Evolutionary conservation across 1,284 basidiomycete species (phyloP).

Genomic region (Cryptococcus maquisensis): DNA sequence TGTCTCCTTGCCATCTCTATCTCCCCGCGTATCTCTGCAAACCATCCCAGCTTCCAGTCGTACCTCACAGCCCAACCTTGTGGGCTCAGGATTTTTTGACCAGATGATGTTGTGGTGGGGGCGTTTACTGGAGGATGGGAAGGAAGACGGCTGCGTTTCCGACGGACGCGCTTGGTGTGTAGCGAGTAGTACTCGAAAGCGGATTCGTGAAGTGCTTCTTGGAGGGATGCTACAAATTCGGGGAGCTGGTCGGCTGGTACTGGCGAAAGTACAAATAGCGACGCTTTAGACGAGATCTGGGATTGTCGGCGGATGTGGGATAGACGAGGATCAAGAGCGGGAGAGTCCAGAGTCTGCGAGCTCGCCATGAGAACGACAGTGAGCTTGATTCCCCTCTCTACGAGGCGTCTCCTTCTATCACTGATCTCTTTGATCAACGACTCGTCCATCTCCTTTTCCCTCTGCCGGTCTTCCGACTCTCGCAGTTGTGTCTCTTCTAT

Average conservation of each 20-base stretch:
- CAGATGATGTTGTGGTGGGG: slow-evolving; percentile 41
- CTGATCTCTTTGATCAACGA: slow-evolving; percentile 74
- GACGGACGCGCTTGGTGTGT: slow-evolving; percentile 82
- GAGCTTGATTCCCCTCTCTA: slow-evolving; percentile 84
- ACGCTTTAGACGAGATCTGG: slow-evolving; percentile 82
- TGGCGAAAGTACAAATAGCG: slow-evolving; percentile 89
- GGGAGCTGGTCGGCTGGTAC: slow-evolving; percentile 73
- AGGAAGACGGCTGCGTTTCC: slow-evolving; percentile 72
- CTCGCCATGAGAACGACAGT: slow-evolving; percentile 92
- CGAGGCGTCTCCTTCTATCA: slow-evolving; percentile 68
- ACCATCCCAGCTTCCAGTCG: slow-evolving; percentile 94
- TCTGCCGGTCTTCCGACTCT: slow-evolving; percentile 48
- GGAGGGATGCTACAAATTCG: slow-evolving; percentile 77
- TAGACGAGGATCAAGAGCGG: slow-evolving; percentile 72
- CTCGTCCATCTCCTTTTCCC: slow-evolving; percentile 67
- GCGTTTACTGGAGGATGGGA: slow-evolving; percentile 55
- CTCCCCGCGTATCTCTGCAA: slow-evolving; percentile 89
- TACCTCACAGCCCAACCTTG: slow-evolving; percentile 96
- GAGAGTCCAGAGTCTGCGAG: slow-evolving; percentile 76
- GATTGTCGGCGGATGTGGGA: slow-evolving; percentile 82
- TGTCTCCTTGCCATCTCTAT: slow-evolving; percentile 84
- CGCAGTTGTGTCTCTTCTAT: slow-evolving; percentile 15
- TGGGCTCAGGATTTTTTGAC: slow-evolving; percentile 59
- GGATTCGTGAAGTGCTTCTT: slow-evolving; percentile 79
- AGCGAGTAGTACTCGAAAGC: slow-evolving; percentile 88